Evolutionary conservation across 495 filamentous ascomycete species (phyloP).

Genomic region (Xylaria longipes): DNA sequence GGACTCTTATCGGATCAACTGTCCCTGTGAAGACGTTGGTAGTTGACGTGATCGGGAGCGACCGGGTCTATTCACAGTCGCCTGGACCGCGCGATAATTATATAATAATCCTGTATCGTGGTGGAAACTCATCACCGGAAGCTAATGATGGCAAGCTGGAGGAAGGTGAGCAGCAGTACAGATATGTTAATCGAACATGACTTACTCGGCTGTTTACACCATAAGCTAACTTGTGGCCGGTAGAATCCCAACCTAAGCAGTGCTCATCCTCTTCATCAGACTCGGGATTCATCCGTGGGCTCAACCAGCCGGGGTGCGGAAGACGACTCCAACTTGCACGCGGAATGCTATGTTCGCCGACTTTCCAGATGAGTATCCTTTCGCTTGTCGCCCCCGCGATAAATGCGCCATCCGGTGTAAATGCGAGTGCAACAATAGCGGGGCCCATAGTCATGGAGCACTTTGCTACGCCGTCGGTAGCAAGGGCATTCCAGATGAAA

Average conservation of each 20-base stretch:
- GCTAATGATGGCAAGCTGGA: slow-evolving; percentile 55
- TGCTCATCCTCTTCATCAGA: slow-evolving; percentile 58
- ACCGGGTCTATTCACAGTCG: background rate
- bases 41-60: background rate
- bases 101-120: background rate
- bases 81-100: background rate
- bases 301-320: slow-evolving; percentile 57
- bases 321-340: slow-evolving; percentile 66
- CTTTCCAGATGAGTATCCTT: slow-evolving; percentile 73
- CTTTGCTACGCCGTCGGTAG: slow-evolving; percentile 59
- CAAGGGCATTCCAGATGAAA: slow-evolving; percentile 70
- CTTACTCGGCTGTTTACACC: slow-evolving; percentile 73
- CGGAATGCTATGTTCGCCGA: slow-evolving; percentile 67
- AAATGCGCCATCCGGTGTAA: slow-evolving; percentile 75
- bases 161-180: slow-evolving; percentile 26
- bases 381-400: slow-evolving; percentile 72
- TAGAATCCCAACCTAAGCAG: slow-evolving; percentile 75
- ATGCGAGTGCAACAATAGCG: slow-evolving; percentile 67
- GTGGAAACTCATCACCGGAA: slow-evolving; percentile 42
- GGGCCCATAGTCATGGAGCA: slow-evolving; percentile 63
- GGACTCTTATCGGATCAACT: slow-evolving; percentile 7
- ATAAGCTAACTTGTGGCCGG: slow-evolving; percentile 76
- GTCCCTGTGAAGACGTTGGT: slow-evolving; percentile 1
- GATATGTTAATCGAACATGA: slow-evolving; percentile 8
- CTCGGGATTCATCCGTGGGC: slow-evolving; percentile 51